Percentiles rank a stretch among this genome's conserved stretches.
Evolutionary conservation across 441 rosid genomes (phyloP).

Genomic region (Euphorbia celastroides): DNA sequence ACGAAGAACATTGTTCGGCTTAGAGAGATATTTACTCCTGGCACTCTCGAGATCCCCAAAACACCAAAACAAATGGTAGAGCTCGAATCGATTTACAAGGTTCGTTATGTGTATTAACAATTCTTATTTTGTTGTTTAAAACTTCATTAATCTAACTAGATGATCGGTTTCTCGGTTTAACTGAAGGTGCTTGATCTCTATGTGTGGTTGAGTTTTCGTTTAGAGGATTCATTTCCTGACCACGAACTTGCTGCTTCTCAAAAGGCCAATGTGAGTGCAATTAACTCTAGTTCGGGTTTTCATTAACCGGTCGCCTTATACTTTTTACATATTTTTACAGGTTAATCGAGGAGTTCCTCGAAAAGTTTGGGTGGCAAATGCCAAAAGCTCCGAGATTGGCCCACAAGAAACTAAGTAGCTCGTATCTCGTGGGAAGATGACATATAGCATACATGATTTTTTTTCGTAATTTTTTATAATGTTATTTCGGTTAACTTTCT

Average conservation of each 20-base stretch:
- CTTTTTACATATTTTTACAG: constrained; percentile 25
- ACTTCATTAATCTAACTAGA: neutral
- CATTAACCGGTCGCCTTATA: constrained; percentile 15
- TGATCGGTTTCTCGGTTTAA: constrained; percentile 14
- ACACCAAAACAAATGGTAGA: constrained; percentile 60
- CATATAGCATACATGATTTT: constrained; percentile 11
- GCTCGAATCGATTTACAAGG: constrained; percentile 96
- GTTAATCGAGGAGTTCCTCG: constrained; percentile 80
- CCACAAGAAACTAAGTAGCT: neutral
- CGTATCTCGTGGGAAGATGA: constrained; percentile 16
- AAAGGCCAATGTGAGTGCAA: constrained; percentile 56
- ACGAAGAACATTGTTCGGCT: constrained; percentile 63
- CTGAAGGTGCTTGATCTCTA: constrained; percentile 78
- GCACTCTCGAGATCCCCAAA: constrained; percentile 62
- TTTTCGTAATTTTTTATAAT: too few relatives aligned
- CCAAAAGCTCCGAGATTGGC: constrained; percentile 26
- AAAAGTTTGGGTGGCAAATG: constrained; percentile 45
- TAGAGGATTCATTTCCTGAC: constrained; percentile 85
- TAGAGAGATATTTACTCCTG: constrained; percentile 69
- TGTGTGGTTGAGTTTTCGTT: constrained; percentile 83
- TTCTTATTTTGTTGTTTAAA: neutral
- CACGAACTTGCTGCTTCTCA: constrained; percentile 76
- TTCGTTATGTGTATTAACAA: constrained; percentile 17
- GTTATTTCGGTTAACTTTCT: too few relatives aligned
- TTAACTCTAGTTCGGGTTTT: neutral